These are phyloP conservation scores for Sporobolus alterniflorus DNA, from an alignment of 202 grass and related monocot species.

Conservation along the genomic window DNA sequence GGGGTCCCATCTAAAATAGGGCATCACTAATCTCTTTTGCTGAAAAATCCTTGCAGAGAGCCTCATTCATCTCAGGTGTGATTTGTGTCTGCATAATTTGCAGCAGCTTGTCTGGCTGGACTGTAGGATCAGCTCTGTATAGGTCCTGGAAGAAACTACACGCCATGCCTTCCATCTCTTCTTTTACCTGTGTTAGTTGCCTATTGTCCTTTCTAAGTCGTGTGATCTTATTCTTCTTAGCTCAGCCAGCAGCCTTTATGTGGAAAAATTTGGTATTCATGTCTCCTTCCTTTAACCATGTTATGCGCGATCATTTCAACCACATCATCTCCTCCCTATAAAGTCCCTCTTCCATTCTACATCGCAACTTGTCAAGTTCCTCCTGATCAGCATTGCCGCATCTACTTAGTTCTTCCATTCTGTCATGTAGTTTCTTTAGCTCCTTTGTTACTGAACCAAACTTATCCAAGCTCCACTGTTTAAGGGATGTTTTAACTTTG, in stretches of 20 bases:
- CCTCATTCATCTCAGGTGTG: neutral
- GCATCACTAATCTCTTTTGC: neutral
- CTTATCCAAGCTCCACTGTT: neutral
- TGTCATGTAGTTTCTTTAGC: neutral
- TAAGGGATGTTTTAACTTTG: neutral
- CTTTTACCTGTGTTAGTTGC: too few species aligned
- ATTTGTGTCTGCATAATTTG: neutral
- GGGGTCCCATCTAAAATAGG: neutral
- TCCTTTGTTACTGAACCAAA: neutral
- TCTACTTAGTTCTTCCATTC: neutral
- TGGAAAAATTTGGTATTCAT: neutral
- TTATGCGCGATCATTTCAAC: neutral
- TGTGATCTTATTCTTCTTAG: neutral
- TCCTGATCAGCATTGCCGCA: neutral
- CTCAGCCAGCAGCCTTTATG: neutral
- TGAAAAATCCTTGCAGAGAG: neutral
- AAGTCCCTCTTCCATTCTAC: neutral
- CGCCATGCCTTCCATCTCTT: neutral
- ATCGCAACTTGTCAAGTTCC: neutral
- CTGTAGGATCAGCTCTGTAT: neutral
- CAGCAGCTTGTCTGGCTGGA: neutral
- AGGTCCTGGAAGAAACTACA: neutral
- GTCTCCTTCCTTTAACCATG: neutral
- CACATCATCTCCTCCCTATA: neutral
- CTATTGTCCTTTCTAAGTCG: neutral